A percentile compares a stretch with the other conserved stretches of the same genome.
Evolutionary conservation across 176 grass and related monocot species (phyloP).

Genomic region (Zea luxurians): DNA sequence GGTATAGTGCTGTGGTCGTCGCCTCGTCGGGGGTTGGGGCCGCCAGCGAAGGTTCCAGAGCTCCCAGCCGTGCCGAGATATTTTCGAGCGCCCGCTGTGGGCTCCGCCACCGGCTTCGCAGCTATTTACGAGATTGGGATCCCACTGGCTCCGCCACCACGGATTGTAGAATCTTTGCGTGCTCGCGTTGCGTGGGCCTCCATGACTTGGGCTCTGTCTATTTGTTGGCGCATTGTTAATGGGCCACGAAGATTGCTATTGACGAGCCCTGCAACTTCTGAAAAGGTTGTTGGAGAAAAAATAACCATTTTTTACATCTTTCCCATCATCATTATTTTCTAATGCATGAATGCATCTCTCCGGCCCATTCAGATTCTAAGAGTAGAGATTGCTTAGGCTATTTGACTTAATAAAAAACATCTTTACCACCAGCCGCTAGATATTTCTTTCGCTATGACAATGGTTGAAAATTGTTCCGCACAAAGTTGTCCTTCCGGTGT

Average conservation of each 20-base stretch:
- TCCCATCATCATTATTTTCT: too few relatives aligned
- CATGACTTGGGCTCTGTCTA: not conserved
- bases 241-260: not conserved
- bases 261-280: not conserved
- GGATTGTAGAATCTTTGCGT: not conserved
- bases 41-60: conserved; percentile 88
- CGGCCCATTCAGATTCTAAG: too few relatives aligned
- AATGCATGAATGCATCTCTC: too few relatives aligned
- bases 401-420: too few relatives aligned
- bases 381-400: too few relatives aligned
- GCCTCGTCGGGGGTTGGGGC: conserved; percentile 43
- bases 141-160: not conserved
- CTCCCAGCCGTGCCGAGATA: conserved; percentile 54
- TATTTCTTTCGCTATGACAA: too few relatives aligned
- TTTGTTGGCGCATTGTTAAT: not conserved
- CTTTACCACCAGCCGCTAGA: too few relatives aligned
- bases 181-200: not conserved
- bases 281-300: too few relatives aligned
- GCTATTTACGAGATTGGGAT: conserved; percentile 52
- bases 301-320: too few relatives aligned
- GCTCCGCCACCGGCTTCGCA: not conserved
- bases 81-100: conserved; percentile 37
- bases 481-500: too few relatives aligned
- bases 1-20: conserved; percentile 34
- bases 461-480: too few relatives aligned